Conservation (phyloP, 2,329 filamentous ascomycete species). For the Clonostachys rhizophaga region DNA sequence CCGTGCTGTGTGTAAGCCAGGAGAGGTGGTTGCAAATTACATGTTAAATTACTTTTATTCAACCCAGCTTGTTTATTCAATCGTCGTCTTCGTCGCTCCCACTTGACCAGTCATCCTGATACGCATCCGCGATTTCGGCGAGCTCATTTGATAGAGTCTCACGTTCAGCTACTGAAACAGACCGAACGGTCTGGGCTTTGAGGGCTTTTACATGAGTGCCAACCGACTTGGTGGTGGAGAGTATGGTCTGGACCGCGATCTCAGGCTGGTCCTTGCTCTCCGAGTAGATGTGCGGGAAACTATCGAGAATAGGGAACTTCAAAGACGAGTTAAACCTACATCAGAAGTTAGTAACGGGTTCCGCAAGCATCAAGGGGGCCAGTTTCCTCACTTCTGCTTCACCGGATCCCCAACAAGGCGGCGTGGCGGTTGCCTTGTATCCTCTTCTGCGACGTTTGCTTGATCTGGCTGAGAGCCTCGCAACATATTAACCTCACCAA, state of each 20-base stretch:
- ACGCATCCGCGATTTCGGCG: constrained; percentile 79
- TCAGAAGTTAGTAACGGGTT: not conserved
- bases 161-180: constrained; percentile 70
- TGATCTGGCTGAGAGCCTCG: constrained; percentile 1
- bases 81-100: constrained; percentile 70
- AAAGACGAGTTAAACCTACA: constrained; percentile 44
- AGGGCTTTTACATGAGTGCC: constrained; percentile 62
- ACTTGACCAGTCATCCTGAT: constrained; percentile 82
- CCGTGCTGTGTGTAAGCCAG: too few relatives aligned
- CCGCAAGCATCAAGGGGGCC: not conserved
- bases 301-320: constrained; percentile 74
- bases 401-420: constrained; percentile 7
- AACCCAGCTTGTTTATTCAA: not conserved
- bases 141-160: constrained; percentile 80
- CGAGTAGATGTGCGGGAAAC: constrained; percentile 74
- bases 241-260: constrained; percentile 44
- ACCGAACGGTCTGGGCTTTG: constrained; percentile 57
- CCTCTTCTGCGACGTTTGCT: constrained; percentile 3
- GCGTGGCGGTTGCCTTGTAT: not conserved
- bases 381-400: constrained; percentile 1
- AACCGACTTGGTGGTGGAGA: constrained; percentile 75
- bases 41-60: too few relatives aligned
- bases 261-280: constrained; percentile 24
- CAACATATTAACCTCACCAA: constrained; percentile 5
- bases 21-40: too few relatives aligned